Percentiles rank a stretch among this genome's conserved stretches.
These are phyloP conservation scores for Hansfordia pulvinata DNA, from an alignment of 2,329 filamentous ascomycete genomes.

Conservation along the genomic window DNA sequence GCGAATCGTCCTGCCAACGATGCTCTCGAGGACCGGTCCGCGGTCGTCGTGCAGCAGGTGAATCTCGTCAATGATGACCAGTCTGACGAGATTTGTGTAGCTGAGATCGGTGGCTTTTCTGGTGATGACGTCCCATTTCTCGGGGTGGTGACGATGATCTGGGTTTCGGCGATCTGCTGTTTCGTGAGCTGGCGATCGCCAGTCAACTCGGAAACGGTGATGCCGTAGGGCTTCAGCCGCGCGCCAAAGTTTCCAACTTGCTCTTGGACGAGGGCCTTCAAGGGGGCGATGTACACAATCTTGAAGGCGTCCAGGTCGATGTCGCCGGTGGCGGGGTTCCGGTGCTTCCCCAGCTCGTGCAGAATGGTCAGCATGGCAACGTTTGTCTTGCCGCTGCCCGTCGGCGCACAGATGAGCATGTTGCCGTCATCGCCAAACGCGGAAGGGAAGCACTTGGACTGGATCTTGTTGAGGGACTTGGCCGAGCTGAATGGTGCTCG, in stretches of 20 bases:
- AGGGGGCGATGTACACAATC: slow-evolving; percentile 91
- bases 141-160: slow-evolving; percentile 97
- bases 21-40: slow-evolving; percentile 92
- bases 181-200: slow-evolving; percentile 97
- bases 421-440: slow-evolving; percentile 93
- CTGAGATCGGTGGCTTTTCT: slow-evolving; percentile 93
- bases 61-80: slow-evolving; percentile 96
- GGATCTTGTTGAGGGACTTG: slow-evolving; percentile 84
- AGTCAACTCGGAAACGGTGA: slow-evolving; percentile 88
- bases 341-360: slow-evolving; percentile 90
- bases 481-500: slow-evolving; percentile 72
- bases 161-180: slow-evolving; percentile 94
- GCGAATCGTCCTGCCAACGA: slow-evolving; percentile 86
- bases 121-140: slow-evolving; percentile 99
- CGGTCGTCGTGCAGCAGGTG: slow-evolving; percentile 95
- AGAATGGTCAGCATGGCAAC: slow-evolving; percentile 96
- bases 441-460: slow-evolving; percentile 82
- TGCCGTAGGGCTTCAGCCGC: slow-evolving; percentile 78
- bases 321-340: slow-evolving; percentile 77
- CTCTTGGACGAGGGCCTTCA: slow-evolving; percentile 93
- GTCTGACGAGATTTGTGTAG: slow-evolving; percentile 91
- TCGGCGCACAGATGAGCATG: slow-evolving; percentile 94
- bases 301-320: slow-evolving; percentile 96
- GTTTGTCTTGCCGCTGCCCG: slow-evolving; percentile 95
- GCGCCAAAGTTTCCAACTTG: slow-evolving; percentile 97